Percentiles rank a stretch among this genome's conserved stretches.
Conservation (phyloP, 169 alveolate species). For the Eimeria maxima region DNA sequence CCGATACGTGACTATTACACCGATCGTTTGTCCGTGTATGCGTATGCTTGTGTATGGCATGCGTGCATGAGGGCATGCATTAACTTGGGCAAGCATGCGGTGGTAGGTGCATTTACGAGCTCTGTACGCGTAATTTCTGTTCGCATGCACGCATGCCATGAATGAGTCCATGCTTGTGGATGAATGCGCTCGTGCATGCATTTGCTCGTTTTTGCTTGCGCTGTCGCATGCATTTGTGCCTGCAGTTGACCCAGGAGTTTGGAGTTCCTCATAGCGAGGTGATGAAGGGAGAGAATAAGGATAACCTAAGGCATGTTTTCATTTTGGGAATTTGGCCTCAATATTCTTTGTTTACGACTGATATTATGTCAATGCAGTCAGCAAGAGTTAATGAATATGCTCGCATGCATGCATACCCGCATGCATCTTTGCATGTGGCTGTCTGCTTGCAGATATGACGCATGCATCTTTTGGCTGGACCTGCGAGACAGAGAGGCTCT, state of each 20-base stretch:
- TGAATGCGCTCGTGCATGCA: not conserved
- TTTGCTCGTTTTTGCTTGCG: not conserved
- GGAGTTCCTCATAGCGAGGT: slow-evolving; percentile 76
- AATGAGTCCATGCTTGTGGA: not conserved
- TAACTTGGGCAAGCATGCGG: not conserved
- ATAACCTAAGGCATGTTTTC: not conserved
- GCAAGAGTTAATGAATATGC: not conserved
- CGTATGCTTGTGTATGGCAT: not conserved
- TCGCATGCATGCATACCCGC: not conserved
- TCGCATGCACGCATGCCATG: not conserved
- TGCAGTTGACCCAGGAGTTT: slow-evolving; percentile 16
- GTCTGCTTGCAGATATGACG: slow-evolving; percentile 61
- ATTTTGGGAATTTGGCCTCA: too few relatives aligned
- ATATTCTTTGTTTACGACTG: too few relatives aligned
- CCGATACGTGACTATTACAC: not conserved
- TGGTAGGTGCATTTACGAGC: not conserved
- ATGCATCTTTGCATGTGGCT: not conserved
- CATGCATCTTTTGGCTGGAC: slow-evolving; percentile 80
- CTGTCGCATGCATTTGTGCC: not conserved
- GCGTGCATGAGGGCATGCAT: not conserved
- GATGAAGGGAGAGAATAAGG: slow-evolving; percentile 29
- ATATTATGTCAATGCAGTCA: too few relatives aligned
- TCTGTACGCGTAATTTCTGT: not conserved
- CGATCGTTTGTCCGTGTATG: not conserved
- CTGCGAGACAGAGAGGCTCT: slow-evolving; percentile 33